Evolutionary conservation across 805 yeast genomes (phyloP).

Genomic region (Hanseniaspora jakobsenii): DNA sequence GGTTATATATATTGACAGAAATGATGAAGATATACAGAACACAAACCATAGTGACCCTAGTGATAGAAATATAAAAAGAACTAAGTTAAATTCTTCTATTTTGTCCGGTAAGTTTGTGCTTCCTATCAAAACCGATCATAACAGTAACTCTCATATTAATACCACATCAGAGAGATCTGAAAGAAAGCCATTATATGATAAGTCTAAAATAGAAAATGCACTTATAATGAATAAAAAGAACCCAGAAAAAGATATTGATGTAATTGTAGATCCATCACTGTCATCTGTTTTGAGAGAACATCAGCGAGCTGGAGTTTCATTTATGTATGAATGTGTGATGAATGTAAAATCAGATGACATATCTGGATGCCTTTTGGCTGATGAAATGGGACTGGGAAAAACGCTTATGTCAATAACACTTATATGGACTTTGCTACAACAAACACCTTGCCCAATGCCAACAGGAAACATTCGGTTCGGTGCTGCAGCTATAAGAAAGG

Average conservation of each 20-base stretch:
- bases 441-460: constrained; percentile 39
- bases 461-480: constrained; percentile 25
- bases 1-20: constrained; percentile 7
- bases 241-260: constrained; percentile 30
- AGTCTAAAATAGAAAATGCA: constrained; percentile 28
- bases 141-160: not conserved
- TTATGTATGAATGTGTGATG: constrained; percentile 72
- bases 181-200: constrained; percentile 29
- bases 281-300: constrained; percentile 57
- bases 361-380: constrained; percentile 76
- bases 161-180: not conserved
- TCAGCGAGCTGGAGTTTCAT: constrained; percentile 72
- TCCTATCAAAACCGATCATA: not conserved
- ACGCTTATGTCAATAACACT: constrained; percentile 75
- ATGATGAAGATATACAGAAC: not conserved
- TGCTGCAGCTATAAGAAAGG: constrained; percentile 38
- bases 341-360: constrained; percentile 40
- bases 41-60: no score
- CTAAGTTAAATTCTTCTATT: not conserved
- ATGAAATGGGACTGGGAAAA: constrained; percentile 94
- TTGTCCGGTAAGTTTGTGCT: not conserved
- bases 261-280: constrained; percentile 50
- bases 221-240: constrained; percentile 33
- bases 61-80: no score
- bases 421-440: constrained; percentile 70